Conservation (phyloP, 331 rosid genomes). For the Rosa hybrid region DNA sequence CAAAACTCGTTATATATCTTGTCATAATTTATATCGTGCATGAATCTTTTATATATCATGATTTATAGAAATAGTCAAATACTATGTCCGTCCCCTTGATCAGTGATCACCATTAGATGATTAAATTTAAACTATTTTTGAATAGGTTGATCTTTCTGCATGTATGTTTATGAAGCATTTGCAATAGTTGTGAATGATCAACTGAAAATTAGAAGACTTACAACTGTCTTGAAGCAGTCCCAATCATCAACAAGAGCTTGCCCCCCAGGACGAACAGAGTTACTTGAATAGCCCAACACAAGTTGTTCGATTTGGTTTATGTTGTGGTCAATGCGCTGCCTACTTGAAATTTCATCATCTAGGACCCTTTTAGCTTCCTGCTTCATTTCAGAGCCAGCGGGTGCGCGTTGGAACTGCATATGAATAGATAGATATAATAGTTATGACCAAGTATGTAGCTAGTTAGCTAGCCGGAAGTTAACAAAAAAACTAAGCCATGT, state of each 20-base stretch:
- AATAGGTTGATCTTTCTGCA: neutral
- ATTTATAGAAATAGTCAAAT: neutral
- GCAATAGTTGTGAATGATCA: neutral
- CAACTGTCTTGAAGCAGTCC: slow-evolving; percentile 50
- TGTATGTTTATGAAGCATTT: neutral
- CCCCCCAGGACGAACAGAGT: slow-evolving; percentile 35
- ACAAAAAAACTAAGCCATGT: neutral
- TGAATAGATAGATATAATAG: neutral
- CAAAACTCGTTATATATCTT: neutral
- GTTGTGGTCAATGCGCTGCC: slow-evolving; percentile 37
- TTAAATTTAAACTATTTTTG: neutral
- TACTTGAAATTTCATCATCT: slow-evolving; percentile 28
- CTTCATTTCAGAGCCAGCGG: slow-evolving; percentile 30
- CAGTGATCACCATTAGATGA: too few species aligned
- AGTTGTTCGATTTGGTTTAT: slow-evolving; percentile 30
- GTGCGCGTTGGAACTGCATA: slow-evolving; percentile 39
- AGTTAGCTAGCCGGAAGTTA: neutral
- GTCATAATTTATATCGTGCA: slow-evolving; percentile 21
- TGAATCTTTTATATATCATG: too few species aligned
- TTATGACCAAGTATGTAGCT: neutral
- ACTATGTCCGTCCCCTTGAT: neutral
- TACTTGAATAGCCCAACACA: slow-evolving; percentile 36
- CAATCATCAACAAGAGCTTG: slow-evolving; percentile 65
- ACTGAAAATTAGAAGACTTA: slow-evolving; percentile 22
- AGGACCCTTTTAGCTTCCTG: slow-evolving; percentile 39